phyloP scores from a whole-genome alignment of 2,329 filamentous ascomycete genomes.

The Leptodontidium sp. region DNA sequence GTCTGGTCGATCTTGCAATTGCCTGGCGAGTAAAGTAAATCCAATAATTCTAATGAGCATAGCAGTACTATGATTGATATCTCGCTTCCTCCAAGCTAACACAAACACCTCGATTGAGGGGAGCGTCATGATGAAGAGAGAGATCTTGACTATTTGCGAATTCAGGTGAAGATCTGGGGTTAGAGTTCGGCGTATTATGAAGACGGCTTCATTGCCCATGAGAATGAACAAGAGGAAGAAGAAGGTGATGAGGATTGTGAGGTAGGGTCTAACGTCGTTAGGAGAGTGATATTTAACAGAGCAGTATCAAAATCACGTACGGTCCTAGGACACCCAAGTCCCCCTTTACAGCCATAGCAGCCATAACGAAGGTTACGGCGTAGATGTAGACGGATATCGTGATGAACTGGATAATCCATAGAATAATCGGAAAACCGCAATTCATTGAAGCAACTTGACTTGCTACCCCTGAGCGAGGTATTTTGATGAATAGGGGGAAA shows the following conservation, averaged over 20 bases:
- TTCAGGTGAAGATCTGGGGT: slow-evolving; percentile 10
- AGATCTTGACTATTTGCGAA: slow-evolving; percentile 17
- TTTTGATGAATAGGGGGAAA: neutral
- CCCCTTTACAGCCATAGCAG: slow-evolving; percentile 9
- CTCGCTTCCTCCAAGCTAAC: slow-evolving; percentile 8
- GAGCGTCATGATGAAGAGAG: slow-evolving; percentile 16
- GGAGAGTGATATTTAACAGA: neutral
- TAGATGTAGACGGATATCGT: slow-evolving; percentile 16
- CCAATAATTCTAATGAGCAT: slow-evolving; percentile 2
- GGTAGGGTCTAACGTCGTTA: slow-evolving; percentile 13
- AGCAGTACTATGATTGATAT: neutral
- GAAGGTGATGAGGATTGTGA: slow-evolving; percentile 17
- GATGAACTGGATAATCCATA: slow-evolving; percentile 20
- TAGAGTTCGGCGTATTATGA: slow-evolving; percentile 14
- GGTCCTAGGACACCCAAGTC: slow-evolving; percentile 17
- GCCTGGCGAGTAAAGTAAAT: slow-evolving; percentile 7
- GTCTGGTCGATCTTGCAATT: neutral
- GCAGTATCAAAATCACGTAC: neutral
- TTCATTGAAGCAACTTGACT: neutral
- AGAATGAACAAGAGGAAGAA: slow-evolving; percentile 16
- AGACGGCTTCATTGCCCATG: slow-evolving; percentile 11
- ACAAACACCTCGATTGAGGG: slow-evolving; percentile 10
- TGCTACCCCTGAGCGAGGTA: neutral
- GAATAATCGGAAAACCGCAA: slow-evolving; percentile 2
- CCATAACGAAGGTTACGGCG: slow-evolving; percentile 7